phyloP scores from a whole-genome alignment of 345 rosid genomes.

The Euclidium syriacum region DNA sequence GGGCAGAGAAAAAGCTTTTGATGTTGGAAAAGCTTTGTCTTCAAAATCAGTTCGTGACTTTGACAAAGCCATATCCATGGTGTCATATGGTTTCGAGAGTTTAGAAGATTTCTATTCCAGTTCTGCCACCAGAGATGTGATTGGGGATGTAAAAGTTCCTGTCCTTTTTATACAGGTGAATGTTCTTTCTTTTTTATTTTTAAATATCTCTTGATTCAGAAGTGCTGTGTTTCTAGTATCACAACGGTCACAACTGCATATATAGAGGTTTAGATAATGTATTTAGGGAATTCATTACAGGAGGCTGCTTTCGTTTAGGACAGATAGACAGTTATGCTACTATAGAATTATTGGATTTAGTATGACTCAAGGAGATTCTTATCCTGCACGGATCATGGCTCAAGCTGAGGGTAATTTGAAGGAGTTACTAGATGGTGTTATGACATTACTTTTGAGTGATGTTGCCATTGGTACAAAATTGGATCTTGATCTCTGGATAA shows the following conservation, averaged over 20 bases:
- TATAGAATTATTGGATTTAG: neutral
- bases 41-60: conserved; percentile 87
- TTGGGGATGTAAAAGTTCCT: conserved; percentile 81
- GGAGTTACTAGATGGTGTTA: neutral
- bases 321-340: neutral
- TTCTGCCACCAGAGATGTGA: conserved; percentile 60
- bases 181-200: conserved; percentile 1
- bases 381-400: conserved; percentile 3
- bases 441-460: conserved; percentile 11
- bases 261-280: neutral
- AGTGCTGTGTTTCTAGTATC: conserved; percentile 4
- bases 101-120: conserved; percentile 74
- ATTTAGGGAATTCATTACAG: neutral
- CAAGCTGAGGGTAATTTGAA: neutral
- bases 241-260: neutral
- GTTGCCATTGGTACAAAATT: conserved; percentile 4
- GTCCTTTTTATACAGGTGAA: conserved; percentile 88
- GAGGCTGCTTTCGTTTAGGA: neutral
- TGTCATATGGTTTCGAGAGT: conserved; percentile 66
- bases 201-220: neutral
- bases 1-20: conserved; percentile 77
- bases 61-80: conserved; percentile 88
- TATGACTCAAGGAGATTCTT: conserved; percentile 6
- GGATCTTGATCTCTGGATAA: neutral
- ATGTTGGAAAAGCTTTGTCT: conserved; percentile 71